phyloP scores from a whole-genome alignment of 164 flowering plant species.

The Platanus orientalis region DNA sequence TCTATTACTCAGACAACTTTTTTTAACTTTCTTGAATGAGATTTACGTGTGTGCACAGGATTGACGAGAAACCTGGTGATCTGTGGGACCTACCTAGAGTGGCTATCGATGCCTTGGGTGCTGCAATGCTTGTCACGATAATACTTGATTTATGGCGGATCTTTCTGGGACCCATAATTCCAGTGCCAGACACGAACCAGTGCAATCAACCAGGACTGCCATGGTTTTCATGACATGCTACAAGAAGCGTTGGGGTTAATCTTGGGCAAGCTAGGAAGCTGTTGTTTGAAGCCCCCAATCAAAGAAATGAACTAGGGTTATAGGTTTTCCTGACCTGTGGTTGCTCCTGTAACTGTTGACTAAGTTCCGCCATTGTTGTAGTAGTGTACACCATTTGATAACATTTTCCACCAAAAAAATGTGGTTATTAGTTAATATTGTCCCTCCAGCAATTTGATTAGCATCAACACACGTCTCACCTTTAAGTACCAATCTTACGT shows the following conservation, averaged over 20 bases:
- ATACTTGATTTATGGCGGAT: slow-evolving; percentile 92
- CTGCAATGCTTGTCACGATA: slow-evolving; percentile 93
- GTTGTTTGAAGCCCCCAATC: no score
- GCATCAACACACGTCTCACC: no score
- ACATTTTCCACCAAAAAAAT: no score
- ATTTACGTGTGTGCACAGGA: slow-evolving; percentile 34
- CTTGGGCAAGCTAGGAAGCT: no score
- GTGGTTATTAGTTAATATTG: no score
- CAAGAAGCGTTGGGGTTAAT: not conserved
- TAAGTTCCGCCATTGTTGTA: no score
- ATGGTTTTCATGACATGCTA: slow-evolving; percentile 53
- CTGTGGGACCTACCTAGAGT: slow-evolving; percentile 82
- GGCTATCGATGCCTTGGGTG: slow-evolving; percentile 86
- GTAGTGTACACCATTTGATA: no score
- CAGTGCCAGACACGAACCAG: slow-evolving; percentile 46
- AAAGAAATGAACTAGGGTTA: no score
- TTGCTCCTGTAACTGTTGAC: no score
- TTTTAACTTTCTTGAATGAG: slow-evolving; percentile 5
- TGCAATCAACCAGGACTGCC: slow-evolving; percentile 73
- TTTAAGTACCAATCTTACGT: no score
- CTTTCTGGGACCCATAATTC: slow-evolving; percentile 74
- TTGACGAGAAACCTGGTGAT: slow-evolving; percentile 77
- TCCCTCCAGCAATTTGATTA: no score
- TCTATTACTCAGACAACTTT: not conserved
- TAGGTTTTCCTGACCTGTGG: no score